Conservation (phyloP, 202 grass and related monocot genomes). For the Carex sylvatica region DNA sequence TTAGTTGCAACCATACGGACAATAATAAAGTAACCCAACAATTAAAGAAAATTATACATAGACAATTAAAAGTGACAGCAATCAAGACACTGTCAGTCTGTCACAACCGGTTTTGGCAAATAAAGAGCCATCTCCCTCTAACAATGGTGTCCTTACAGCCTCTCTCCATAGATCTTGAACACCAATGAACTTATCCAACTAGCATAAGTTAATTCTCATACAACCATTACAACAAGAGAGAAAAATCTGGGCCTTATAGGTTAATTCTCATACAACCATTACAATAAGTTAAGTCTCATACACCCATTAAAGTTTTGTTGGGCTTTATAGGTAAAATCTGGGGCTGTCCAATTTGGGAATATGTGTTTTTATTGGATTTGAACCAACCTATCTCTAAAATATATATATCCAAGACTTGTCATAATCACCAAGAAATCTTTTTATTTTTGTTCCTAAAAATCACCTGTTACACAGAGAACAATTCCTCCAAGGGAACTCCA, state of each 20-base stretch:
- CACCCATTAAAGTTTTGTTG: no score
- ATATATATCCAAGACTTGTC: neutral
- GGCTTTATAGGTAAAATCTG: neutral
- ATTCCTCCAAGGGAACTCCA: conserved; percentile 90
- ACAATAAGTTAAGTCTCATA: no score
- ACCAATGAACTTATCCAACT: neutral
- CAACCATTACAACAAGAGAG: neutral
- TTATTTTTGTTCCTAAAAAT: neutral
- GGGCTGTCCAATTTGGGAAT: neutral
- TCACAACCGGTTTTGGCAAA: neutral
- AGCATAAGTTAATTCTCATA: neutral
- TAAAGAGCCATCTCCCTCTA: neutral
- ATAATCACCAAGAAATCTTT: conserved; percentile 1
- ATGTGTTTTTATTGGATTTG: neutral
- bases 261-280: neutral
- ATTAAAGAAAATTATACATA: no score
- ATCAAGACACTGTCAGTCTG: neutral
- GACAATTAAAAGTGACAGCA: neutral
- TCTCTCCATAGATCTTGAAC: neutral
- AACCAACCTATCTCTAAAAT: neutral
- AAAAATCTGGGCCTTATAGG: neutral
- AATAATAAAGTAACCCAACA: neutral
- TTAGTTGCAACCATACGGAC: neutral
- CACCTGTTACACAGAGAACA: conserved; percentile 89
- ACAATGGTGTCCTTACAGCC: neutral